Evolutionary conservation across 257 asterid genomes (phyloP).

Genomic region (Lycium ferocissimum): DNA sequence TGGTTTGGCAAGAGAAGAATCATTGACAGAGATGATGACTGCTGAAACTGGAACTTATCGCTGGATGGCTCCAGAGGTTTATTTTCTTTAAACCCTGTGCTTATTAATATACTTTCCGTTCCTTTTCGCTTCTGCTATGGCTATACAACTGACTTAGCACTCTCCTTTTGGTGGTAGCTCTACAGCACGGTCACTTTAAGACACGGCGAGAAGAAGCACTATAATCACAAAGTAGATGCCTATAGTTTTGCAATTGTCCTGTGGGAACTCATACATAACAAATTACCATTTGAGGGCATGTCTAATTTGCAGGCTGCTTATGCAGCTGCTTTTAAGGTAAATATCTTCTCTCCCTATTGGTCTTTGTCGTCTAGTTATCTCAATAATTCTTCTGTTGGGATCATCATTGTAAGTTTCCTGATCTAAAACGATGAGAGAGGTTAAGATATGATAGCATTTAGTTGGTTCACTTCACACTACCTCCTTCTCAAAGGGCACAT

Average conservation of each 20-base stretch:
- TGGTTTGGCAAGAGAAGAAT: conserved; percentile 98
- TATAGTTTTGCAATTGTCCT: conserved; percentile 95
- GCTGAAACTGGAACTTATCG: conserved; percentile 99
- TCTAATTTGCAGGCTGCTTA: conserved; percentile 98
- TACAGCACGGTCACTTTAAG: conserved; percentile 94
- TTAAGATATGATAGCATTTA: conserved; percentile 21
- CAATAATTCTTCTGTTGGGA: neutral
- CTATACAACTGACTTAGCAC: neutral
- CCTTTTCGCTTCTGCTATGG: conserved; percentile 3
- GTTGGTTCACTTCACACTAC: conserved; percentile 21
- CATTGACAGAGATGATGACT: conserved; percentile 99
- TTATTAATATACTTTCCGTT: neutral
- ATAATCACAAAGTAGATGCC: conserved; percentile 96
- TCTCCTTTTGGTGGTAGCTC: conserved; percentile 58
- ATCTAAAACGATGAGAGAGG: conserved; percentile 14
- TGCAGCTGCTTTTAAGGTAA: conserved; percentile 98
- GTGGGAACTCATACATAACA: conserved; percentile 91
- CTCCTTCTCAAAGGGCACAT: conserved; percentile 20
- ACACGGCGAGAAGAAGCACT: conserved; percentile 98
- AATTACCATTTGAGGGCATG: conserved; percentile 90
- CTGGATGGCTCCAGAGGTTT: conserved; percentile 97
- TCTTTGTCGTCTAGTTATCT: neutral
- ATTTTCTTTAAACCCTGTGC: conserved; percentile 5
- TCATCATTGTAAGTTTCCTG: neutral
- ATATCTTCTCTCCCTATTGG: neutral